Evolutionary conservation across 371 early-diverging fungal genomes (phyloP).

Genomic region (Rhizopus delemar): DNA sequence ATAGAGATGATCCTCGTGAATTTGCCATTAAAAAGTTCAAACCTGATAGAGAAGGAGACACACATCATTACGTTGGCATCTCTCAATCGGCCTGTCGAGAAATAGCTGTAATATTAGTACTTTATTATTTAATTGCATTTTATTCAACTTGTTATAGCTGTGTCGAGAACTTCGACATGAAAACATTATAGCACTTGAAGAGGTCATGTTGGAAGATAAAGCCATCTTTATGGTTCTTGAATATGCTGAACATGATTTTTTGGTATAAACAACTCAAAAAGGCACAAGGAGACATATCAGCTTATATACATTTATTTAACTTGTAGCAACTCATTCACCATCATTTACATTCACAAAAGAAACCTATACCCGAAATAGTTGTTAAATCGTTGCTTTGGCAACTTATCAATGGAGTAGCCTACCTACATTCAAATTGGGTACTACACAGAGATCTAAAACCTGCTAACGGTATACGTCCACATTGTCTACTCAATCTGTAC

Average conservation of each 20-base stretch:
- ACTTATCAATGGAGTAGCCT: constrained; percentile 87
- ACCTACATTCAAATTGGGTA: constrained; percentile 91
- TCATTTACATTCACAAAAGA: constrained; percentile 72
- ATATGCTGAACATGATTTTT: constrained; percentile 91
- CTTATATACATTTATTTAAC: not conserved
- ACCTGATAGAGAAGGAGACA: constrained; percentile 90
- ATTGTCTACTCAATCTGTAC: not conserved
- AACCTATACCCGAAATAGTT: constrained; percentile 78
- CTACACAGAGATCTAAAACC: constrained; percentile 92
- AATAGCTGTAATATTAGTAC: constrained; percentile 64
- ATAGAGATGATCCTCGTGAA: constrained; percentile 59
- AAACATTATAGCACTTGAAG: constrained; percentile 81
- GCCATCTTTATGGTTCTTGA: constrained; percentile 95
- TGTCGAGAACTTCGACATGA: constrained; percentile 89
- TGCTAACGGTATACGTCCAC: constrained; percentile 63
- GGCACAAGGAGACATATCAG: not conserved
- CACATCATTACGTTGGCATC: constrained; percentile 77
- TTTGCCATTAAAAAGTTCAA: constrained; percentile 95
- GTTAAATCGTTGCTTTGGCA: constrained; percentile 92
- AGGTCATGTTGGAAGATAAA: constrained; percentile 87
- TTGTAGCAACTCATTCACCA: constrained; percentile 84
- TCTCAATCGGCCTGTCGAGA: constrained; percentile 95
- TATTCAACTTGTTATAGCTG: constrained; percentile 44
- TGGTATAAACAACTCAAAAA: constrained; percentile 54
- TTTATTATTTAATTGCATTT: not conserved